Evolutionary conservation across 108 stramenopile species (phyloP).

Genomic region (Hondaea fermentalgiana): DNA sequence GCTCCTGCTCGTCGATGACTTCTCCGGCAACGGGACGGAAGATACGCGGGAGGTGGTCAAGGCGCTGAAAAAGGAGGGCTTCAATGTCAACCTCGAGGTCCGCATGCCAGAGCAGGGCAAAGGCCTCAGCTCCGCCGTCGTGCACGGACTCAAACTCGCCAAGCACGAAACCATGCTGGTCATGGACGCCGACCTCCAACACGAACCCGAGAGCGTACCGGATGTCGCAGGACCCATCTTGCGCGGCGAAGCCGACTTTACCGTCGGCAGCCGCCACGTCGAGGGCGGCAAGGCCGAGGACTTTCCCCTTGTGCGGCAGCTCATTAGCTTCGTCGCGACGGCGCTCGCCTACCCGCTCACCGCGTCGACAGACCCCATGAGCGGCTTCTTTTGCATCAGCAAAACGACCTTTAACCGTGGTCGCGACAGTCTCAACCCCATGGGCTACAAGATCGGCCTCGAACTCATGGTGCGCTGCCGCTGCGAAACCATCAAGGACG

Average conservation of each 20-base stretch:
- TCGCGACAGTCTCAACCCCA: background rate
- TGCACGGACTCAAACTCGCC: background rate
- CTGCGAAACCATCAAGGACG: background rate
- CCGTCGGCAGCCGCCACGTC: background rate
- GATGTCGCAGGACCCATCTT: background rate
- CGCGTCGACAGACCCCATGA: conserved; percentile 17
- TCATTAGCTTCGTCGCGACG: conserved; percentile 12
- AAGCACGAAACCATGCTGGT: background rate
- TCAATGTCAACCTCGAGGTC: background rate
- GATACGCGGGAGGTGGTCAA: background rate
- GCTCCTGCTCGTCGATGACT: conserved; percentile 22
- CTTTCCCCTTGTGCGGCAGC: background rate
- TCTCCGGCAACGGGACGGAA: background rate
- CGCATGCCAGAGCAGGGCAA: conserved; percentile 1
- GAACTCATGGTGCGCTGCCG: conserved; percentile 23
- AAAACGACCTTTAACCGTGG: background rate
- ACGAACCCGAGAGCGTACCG: conserved; percentile 21
- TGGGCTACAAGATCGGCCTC: conserved; percentile 23
- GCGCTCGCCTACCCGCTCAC: background rate
- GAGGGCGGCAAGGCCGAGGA: conserved; percentile 3
- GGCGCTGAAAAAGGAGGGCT: background rate
- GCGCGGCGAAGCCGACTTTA: background rate
- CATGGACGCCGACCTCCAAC: conserved; percentile 26
- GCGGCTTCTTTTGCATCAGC: conserved; percentile 1
- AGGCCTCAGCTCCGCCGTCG: conserved; percentile 15